Base-by-base conservation (phyloP, 2,329 filamentous ascomycete species). In the Apiospora koreana region DNA sequence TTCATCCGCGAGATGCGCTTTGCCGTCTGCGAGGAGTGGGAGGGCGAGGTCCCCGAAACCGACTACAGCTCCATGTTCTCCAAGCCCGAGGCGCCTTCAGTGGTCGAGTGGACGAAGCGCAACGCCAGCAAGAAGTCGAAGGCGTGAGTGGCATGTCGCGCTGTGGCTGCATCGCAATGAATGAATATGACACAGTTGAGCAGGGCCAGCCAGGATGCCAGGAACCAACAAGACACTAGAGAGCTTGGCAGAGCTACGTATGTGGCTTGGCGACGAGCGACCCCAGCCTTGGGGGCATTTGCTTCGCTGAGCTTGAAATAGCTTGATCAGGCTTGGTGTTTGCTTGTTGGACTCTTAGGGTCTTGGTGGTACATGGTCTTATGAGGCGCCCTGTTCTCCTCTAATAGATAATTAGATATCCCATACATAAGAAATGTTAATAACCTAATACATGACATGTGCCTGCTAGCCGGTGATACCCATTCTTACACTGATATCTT, bases 1-100 rank as follows among this genome's bases (percentile, higher is more conserved):
- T 79, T 93, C 71, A 86, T 93, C 12, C 82, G 90, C 14, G 82
- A 89, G 65, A 87, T 93, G 76, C 88, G 86, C 77, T 83, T 93
- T 62, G 81, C 78, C 65, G 91, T 90, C 62, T n/a, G 18, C 28
- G 73, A 87, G 6, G 86, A 88, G 69, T 89, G 87, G 0, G 85
- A 81, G 71, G 82, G 82, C 69, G 82, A 83, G 0, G 86, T 93
- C 46, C 87, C 91, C 1, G 84, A 81, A 23, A 93, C 91, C 9
- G 91, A 93, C 78, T 93, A 91, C 75, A 86, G 86, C 48, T 86
- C 86, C 71, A 77, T 86, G 70, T 80, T 81, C 64, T 81, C 79
- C 5, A 73, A 80, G n/a, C 81, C 82, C 1, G 69, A 73, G 21
- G 75, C 79, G 69, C 79, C 81, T 4, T 76, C 80, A 0, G 70